Conservation (phyloP, 2,329 filamentous ascomycete genomes). For the Sporothrix globosa region DNA sequence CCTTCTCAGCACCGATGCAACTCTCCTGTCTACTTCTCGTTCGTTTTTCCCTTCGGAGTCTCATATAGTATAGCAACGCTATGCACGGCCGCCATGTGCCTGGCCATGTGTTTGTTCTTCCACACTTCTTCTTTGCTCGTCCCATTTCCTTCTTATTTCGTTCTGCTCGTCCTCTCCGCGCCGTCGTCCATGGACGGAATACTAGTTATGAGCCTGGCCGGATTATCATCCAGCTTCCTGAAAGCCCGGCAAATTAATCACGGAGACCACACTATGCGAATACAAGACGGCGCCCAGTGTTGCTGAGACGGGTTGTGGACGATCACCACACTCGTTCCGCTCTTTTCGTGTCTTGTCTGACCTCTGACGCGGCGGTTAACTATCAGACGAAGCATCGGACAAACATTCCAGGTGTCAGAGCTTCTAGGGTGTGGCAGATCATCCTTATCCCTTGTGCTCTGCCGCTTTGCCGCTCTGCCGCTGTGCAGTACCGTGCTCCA, state of each 20-base stretch:
- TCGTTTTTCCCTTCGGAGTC: not conserved
- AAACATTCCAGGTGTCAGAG: constrained; percentile 28
- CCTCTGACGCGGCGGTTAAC: constrained; percentile 3
- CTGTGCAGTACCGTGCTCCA: not conserved
- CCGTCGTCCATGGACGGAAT: not conserved
- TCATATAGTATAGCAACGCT: not conserved
- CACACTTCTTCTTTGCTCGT: not conserved
- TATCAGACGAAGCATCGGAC: constrained; percentile 14
- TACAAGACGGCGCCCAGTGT: constrained; percentile 18
- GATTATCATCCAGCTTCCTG: not conserved
- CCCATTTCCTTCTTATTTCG: not conserved
- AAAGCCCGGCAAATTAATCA: constrained; percentile 22
- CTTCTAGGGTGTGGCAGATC: constrained; percentile 20
- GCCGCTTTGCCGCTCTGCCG: constrained; percentile 19
- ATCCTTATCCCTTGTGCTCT: constrained; percentile 7
- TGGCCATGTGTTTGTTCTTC: not conserved
- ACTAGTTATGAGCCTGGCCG: not conserved
- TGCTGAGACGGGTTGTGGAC: constrained; percentile 23
- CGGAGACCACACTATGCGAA: constrained; percentile 25
- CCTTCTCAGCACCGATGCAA: not conserved
- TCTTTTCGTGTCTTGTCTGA: constrained; percentile 12
- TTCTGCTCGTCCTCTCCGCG: not conserved
- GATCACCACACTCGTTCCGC: constrained; percentile 13
- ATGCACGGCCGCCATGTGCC: not conserved
- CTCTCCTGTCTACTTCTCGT: no score